These are phyloP conservation scores for Xylariaceae sp. DNA, from an alignment of 2,329 filamentous ascomycete species.

Conservation along the genomic window DNA sequence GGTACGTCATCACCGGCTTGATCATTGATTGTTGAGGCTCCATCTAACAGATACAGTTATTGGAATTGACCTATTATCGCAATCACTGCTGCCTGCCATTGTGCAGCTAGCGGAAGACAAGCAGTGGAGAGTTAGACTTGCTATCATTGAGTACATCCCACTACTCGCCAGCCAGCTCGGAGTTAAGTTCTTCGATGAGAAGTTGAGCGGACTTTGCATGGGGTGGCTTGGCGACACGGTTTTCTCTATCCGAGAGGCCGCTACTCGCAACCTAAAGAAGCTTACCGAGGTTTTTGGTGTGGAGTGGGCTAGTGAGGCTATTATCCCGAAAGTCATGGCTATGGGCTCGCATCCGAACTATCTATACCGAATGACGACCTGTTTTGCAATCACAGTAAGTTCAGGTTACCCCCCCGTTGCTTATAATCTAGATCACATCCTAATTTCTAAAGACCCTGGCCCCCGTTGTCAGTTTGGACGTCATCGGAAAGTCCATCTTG, in stretches of 20 bases:
- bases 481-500: slow-evolving; percentile 88
- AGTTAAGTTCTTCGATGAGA: slow-evolving; percentile 97
- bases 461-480: slow-evolving; percentile 85
- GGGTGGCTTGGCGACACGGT: slow-evolving; percentile 97
- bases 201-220: slow-evolving; percentile 94
- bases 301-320: slow-evolving; percentile 93
- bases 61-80: slow-evolving; percentile 92
- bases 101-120: slow-evolving; percentile 98
- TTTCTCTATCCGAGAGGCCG: slow-evolving; percentile 96
- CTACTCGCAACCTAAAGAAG: slow-evolving; percentile 96
- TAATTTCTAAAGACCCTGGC: slow-evolving; percentile 69
- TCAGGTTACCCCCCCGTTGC: background rate
- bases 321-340: slow-evolving; percentile 96
- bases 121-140: slow-evolving; percentile 95
- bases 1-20: slow-evolving; percentile 48
- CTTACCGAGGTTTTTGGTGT: slow-evolving; percentile 97
- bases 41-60: slow-evolving; percentile 61
- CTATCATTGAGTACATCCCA: slow-evolving; percentile 99
- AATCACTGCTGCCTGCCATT: slow-evolving; percentile 94
- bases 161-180: slow-evolving; percentile 92
- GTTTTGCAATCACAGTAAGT: slow-evolving; percentile 95
- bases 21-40: background rate
- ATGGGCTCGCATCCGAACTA: slow-evolving; percentile 99
- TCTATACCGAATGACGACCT: slow-evolving; percentile 99
- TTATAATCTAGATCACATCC: background rate